Percentiles rank a stretch among this genome's conserved stretches.
phyloP scores from a whole-genome alignment of 2,329 filamentous ascomycete species.

The Xylariaceae sp. region DNA sequence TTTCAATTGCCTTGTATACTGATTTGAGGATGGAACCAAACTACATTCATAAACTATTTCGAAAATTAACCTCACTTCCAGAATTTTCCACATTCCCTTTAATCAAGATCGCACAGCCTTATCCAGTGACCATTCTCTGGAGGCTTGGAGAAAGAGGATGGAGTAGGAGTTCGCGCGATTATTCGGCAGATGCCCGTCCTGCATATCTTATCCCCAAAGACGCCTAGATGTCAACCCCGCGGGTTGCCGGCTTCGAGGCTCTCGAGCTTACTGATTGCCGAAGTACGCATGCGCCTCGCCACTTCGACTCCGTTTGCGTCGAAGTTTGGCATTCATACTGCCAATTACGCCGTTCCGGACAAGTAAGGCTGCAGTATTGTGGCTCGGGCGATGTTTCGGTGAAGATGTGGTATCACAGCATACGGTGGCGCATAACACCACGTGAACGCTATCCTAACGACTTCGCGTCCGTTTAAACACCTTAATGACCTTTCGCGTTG shows the following conservation, averaged over 20 bases:
- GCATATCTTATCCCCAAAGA: slow-evolving; percentile 8
- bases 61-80: slow-evolving; percentile 3
- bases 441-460: neutral
- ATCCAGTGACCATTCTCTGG: neutral
- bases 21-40: neutral
- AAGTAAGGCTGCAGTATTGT: neutral
- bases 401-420: neutral
- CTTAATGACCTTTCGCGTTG: neutral
- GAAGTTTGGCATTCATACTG: neutral
- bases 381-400: neutral
- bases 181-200: slow-evolving; percentile 13
- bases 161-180: slow-evolving; percentile 6
- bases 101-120: slow-evolving; percentile 11
- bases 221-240: neutral
- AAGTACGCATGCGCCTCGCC: slow-evolving; percentile 11
- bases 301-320: slow-evolving; percentile 1
- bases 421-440: neutral
- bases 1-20: neutral
- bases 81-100: neutral
- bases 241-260: slow-evolving; percentile 5
- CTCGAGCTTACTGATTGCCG: slow-evolving; percentile 5
- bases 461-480: neutral
- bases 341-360: neutral
- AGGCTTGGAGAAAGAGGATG: slow-evolving; percentile 11
- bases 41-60: slow-evolving; percentile 2